phyloP scores from a whole-genome alignment of 2,329 filamentous ascomycete genomes.

The Penicillium sp. region DNA sequence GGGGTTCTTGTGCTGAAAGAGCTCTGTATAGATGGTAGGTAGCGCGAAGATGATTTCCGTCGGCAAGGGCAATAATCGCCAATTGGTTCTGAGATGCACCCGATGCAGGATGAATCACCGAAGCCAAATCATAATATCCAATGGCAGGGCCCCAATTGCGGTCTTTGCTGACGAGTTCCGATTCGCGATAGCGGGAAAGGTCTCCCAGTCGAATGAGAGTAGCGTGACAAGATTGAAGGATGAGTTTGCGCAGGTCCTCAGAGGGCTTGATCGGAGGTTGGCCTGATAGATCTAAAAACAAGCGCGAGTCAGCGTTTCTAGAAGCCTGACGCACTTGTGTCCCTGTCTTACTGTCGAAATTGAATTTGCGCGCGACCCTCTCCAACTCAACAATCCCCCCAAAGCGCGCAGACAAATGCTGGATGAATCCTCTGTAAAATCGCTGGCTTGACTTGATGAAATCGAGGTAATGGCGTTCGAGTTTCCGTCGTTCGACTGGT shows the following conservation, averaged over 20 bases:
- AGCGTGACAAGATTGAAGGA: slow-evolving; percentile 74
- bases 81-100: slow-evolving; percentile 87
- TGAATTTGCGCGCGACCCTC: slow-evolving; percentile 54
- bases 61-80: slow-evolving; percentile 75
- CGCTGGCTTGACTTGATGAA: slow-evolving; percentile 86
- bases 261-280: slow-evolving; percentile 49
- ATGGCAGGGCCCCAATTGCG: slow-evolving; percentile 77
- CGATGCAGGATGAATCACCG: slow-evolving; percentile 72
- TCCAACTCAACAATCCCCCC: slow-evolving; percentile 58
- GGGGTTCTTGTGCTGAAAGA: slow-evolving; percentile 69
- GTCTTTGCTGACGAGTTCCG: slow-evolving; percentile 68
- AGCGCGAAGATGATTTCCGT: slow-evolving; percentile 76
- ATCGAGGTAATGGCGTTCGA: slow-evolving; percentile 75
- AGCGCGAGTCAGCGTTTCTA: slow-evolving; percentile 8
- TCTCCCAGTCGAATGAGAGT: slow-evolving; percentile 87
- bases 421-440: slow-evolving; percentile 85
- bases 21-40: slow-evolving; percentile 90
- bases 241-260: slow-evolving; percentile 54
- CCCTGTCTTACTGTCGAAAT: slow-evolving; percentile 43
- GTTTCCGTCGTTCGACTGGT: slow-evolving; percentile 67
- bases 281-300: slow-evolving; percentile 42
- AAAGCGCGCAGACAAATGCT: slow-evolving; percentile 65
- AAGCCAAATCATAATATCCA: slow-evolving; percentile 80
- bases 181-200: slow-evolving; percentile 78
- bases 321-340: background rate